Base-by-base conservation (phyloP, 73 alveolate species). In the Blepharisma stoltei region DNA sequence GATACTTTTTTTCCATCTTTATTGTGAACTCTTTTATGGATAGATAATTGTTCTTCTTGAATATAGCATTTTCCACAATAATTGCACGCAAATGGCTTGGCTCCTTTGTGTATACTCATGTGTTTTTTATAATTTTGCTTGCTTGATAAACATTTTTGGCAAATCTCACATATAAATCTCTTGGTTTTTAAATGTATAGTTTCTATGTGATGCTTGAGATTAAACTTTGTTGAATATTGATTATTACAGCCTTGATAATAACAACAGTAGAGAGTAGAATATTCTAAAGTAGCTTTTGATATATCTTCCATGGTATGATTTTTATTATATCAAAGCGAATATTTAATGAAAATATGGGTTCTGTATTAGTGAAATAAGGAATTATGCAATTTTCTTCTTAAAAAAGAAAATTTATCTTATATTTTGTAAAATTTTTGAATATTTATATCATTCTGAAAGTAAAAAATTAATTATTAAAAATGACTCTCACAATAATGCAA, bases 191-290 rank as follows among this genome's bases (percentile, higher is more conserved):
- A 25, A 25, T 60, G 73, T 1, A 4, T 18, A 20, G 23, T 25
- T 25, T 60, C 73, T 14, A 60, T 38, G 5, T 60, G 73, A 14
- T 38, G 14, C 46, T 60, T 60, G 11, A 60, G 73, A 38, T 60
- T 60, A 38, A 60, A 60, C 45, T 60, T 60, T 14, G 73, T 60
- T 8, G 46, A 1, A 25, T 60, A 60, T 14, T 1, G 0, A 8
- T 60, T 60, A 23, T 53, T 41, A 71, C 86, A 79, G 23, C 65
- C 86, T 11, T 43, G 52, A 67, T 44, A 69, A 4, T 69, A 69
- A 70, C 60, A 69, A 32, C 41, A 32, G 41, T 32, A 32, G 3
- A 32, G 41, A 32, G 41, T 32, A 32, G 41, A 0, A 32, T 1
- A 32, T 0, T 0, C 3, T 3, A 32, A 32, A 32, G 5, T 1